These are phyloP conservation scores for Calocybe cyanea DNA, from an alignment of 768 basidiomycete genomes.

Conservation along the genomic window DNA sequence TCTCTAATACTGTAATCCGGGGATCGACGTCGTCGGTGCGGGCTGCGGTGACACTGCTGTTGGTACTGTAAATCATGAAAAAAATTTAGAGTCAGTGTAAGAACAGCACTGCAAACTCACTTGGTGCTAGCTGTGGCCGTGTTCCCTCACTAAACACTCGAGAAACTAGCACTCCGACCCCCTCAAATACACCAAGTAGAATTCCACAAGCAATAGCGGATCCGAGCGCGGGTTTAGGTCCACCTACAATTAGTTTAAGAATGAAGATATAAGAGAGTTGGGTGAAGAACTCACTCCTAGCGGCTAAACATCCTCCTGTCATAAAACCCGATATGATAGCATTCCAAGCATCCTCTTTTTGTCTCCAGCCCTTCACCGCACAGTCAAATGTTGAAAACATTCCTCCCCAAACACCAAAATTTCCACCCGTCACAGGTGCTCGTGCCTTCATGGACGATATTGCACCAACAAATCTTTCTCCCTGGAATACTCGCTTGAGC, in stretches of 20 bases:
- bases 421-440: constrained; percentile 96
- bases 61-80: constrained; percentile 40
- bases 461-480: constrained; percentile 91
- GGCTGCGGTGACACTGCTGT: constrained; percentile 52
- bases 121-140: constrained; percentile 73
- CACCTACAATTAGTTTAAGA: constrained; percentile 50
- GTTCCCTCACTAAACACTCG: constrained; percentile 84
- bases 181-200: constrained; percentile 89
- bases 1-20: constrained; percentile 53
- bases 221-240: constrained; percentile 84
- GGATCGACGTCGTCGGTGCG: constrained; percentile 33
- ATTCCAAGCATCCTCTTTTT: constrained; percentile 99
- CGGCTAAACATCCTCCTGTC: constrained; percentile 95
- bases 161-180: constrained; percentile 89
- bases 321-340: constrained; percentile 97
- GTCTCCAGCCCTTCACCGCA: constrained; percentile 93
- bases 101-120: constrained; percentile 41
- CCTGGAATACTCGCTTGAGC: constrained; percentile 40
- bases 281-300: constrained; percentile 68
- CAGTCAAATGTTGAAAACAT: constrained; percentile 99
- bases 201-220: constrained; percentile 98
- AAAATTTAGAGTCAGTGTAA: background rate
- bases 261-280: background rate
- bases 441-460: constrained; percentile 96
- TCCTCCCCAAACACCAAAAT: constrained; percentile 95